These are phyloP conservation scores for Verticillium klebahnii DNA, from an alignment of 2,329 filamentous ascomycete genomes.

Conservation along the genomic window DNA sequence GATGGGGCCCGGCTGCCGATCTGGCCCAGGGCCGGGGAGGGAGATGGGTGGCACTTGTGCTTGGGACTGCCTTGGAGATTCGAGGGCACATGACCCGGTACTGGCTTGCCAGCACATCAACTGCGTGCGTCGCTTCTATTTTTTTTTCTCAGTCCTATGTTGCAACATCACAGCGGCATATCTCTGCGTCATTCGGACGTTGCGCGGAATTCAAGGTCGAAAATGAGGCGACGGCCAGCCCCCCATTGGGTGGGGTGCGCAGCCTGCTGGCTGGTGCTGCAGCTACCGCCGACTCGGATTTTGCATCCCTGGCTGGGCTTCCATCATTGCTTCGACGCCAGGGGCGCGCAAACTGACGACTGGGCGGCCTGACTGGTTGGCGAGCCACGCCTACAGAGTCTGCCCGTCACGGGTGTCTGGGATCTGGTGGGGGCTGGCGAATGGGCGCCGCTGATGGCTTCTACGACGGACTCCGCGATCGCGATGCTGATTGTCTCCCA, in stretches of 20 bases:
- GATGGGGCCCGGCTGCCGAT: neutral
- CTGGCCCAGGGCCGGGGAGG: neutral
- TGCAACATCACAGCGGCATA: neutral
- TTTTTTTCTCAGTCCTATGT: neutral
- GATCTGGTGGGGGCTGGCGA: neutral
- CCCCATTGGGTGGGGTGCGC: neutral
- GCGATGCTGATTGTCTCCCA: neutral
- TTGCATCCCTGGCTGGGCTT: neutral
- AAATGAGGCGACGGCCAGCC: neutral
- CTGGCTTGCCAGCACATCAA: neutral
- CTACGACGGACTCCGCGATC: neutral
- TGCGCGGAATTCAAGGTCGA: neutral
- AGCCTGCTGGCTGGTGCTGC: neutral
- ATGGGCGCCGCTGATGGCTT: neutral
- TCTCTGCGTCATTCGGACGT: neutral
- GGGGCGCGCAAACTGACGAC: neutral
- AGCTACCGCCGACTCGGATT: neutral
- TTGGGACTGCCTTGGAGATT: neutral
- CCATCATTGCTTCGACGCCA: neutral
- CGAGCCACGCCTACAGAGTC: neutral
- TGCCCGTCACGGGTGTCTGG: neutral
- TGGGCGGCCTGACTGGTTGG: neutral
- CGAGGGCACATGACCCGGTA: neutral
- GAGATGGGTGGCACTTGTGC: neutral
- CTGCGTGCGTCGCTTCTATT: neutral